Evolutionary conservation across 345 rosid species (phyloP), one percentile per base, ranked within the genome.

Genomic region (Passiflora organensis): DNA sequence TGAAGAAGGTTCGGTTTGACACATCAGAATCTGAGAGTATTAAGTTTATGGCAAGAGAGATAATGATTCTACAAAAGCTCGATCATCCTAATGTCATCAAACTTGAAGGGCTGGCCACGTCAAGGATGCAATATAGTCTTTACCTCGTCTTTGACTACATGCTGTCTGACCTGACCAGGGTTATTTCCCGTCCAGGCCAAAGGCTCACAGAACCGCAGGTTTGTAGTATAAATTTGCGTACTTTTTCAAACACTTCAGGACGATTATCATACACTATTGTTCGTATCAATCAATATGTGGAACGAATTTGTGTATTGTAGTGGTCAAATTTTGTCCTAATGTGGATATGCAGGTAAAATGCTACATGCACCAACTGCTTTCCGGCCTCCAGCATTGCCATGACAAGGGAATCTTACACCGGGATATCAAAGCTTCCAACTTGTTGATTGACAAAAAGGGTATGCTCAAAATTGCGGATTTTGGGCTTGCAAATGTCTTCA

Each of bases 21-120:
- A 87, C 94, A 12, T 76, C 85, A 44, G 95, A 87, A 75, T 78
- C 96, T 2, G 84, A 82, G 67, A 91, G 98, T 67, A 73, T 85
- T 13, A 82, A 85, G 62, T 91, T 88, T 63, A 91, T 91, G 95
- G 98, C 96, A 3, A 85, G 98, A 54, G 96, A 91, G 76, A 91
- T 85, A 56, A 75, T 46, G 68, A 71, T 82, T 3, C 64, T 90
- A 54, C 96, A 76, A 60, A 79, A 82, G 45, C 80, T 90, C 19
- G 82, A 90, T 20, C 97, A 87, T 51, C 94, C 96, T 4, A 90
- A 83, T 54, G 64, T 90, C 13, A 87, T 90, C 77, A 85, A 76
- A 55, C 85, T 90, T 24, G 86, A 83, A 79, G 96, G 97, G 48
- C 43, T 85, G 14, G 97, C 94, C 43, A 87, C 91, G 2, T 87